phyloP scores from a whole-genome alignment of 768 basidiomycete genomes.

The Leccinum pellstonianum region DNA sequence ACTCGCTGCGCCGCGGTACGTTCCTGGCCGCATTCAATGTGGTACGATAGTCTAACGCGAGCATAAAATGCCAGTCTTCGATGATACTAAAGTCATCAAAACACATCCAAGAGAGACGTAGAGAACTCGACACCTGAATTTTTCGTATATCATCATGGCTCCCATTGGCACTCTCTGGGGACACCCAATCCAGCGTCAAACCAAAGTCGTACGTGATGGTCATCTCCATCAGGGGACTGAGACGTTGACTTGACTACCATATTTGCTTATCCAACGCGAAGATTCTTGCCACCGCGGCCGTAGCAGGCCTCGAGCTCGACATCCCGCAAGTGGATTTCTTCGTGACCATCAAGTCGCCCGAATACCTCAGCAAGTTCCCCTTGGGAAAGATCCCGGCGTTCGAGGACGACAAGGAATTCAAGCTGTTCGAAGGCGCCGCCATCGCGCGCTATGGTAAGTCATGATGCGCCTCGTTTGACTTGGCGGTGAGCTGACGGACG shows the following conservation, averaged over 20 bases:
- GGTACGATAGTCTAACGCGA: neutral
- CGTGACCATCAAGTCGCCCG: slow-evolving; percentile 27
- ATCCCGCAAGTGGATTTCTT: slow-evolving; percentile 20
- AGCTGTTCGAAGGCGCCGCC: slow-evolving; percentile 28
- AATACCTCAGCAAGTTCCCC: slow-evolving; percentile 31
- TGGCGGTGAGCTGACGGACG: neutral
- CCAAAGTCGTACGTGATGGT: slow-evolving; percentile 25
- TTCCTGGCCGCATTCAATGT: neutral
- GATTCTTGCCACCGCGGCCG: slow-evolving; percentile 26
- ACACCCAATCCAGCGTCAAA: slow-evolving; percentile 24
- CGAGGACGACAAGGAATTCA: slow-evolving; percentile 24
- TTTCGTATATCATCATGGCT: slow-evolving; percentile 24
- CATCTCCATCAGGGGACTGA: neutral
- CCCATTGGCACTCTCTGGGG: slow-evolving; percentile 30
- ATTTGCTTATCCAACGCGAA: slow-evolving; percentile 2
- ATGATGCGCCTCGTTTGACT: neutral
- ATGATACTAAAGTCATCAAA: neutral
- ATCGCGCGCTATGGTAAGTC: slow-evolving; percentile 31
- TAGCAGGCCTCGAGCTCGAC: slow-evolving; percentile 29
- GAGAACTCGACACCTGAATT: neutral
- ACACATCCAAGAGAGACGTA: neutral
- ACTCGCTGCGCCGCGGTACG: neutral
- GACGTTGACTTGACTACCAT: neutral
- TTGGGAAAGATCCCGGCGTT: slow-evolving; percentile 30
- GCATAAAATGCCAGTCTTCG: slow-evolving; percentile 11